Base-by-base conservation (phyloP, 495 filamentous ascomycete genomes). In the Penicillium crystallinum region DNA sequence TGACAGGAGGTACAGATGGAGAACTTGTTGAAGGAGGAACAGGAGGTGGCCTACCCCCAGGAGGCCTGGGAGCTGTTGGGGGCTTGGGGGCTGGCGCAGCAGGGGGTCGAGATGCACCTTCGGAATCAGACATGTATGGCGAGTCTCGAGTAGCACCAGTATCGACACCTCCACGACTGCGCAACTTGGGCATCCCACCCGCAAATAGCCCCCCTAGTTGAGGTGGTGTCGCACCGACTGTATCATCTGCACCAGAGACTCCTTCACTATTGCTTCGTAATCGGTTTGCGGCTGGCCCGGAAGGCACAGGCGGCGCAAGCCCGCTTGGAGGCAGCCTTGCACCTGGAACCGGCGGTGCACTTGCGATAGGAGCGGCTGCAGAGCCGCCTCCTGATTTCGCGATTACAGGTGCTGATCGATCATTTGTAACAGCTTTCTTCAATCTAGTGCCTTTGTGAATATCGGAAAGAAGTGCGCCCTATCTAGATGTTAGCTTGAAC, bases 161-260 rank as follows among this genome's bases (percentile, higher is more conserved):
- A 68, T 95, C 84, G 48, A 98, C 76, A 18, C 92, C 93, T 22
- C 87, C 91, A 10, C 88, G 84, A 71, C 90, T 96, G 66, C 86
- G 85, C 55, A 98, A 63, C 72, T 96, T 97, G 3, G 93, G 93
- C 78, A 97, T 97, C 27, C 92, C 95, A 27, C 90, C 91, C 8
- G 89, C 90, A 62, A 98, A 95, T 22, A 98, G 69, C 4, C 95
- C 93, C 8, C 77, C 91, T 30, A 98, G 66, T 64, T 97, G 93
- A 25, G 89, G 81, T 19, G 83, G 70, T 22, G 82, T 77, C 30
- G 75, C 66, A 9, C 67, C 71, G 4, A 66, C 60, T 21, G 63
- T 72, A 44, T 71, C 63, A 54, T 68, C 69, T 47, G 64, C 60
- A 19, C 67, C 72, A 48, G 75, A 69, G 35, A 76, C 77, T 42